Percentiles rank a stretch among this genome's conserved stretches.
Evolutionary conservation across 2,329 filamentous ascomycete genomes (phyloP).

Genomic region (Aphanocladium album): DNA sequence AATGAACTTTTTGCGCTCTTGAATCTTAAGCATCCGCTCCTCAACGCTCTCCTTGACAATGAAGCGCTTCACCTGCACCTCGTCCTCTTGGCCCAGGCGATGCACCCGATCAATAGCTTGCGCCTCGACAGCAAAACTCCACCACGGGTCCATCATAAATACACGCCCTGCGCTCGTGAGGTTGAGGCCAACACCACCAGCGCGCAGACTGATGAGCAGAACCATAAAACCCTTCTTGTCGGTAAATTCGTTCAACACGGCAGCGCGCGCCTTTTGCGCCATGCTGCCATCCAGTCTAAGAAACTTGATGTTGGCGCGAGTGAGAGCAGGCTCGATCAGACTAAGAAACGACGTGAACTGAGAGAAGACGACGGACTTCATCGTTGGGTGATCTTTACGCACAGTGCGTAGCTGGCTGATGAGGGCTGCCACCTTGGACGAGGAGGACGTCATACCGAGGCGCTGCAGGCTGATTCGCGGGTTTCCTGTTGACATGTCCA

Average conservation of each 20-base stretch:
- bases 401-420: constrained; percentile 68
- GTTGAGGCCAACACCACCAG: constrained; percentile 91
- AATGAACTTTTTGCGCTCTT: constrained; percentile 94
- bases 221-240: constrained; percentile 59
- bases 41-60: constrained; percentile 89
- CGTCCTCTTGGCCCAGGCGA: constrained; percentile 86
- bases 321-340: constrained; percentile 78
- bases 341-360: constrained; percentile 97
- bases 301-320: constrained; percentile 65
- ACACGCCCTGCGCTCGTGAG: constrained; percentile 83
- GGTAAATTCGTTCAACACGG: constrained; percentile 70
- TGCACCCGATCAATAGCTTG: constrained; percentile 98
- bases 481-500: constrained; percentile 38
- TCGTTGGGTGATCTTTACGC: constrained; percentile 58
- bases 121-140: constrained; percentile 94
- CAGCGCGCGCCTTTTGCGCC: constrained; percentile 76
- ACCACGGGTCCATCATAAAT: constrained; percentile 99
- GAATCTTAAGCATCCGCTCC: constrained; percentile 87
- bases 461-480: constrained; percentile 57
- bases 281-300: constrained; percentile 91
- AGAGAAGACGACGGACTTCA: constrained; percentile 90
- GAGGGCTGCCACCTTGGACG: constrained; percentile 81
- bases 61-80: constrained; percentile 83
- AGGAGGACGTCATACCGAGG: constrained; percentile 62
- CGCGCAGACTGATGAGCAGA: constrained; percentile 76